phyloP scores from a whole-genome alignment of 345 rosid genomes.

The Eucalyptus decipiens region DNA sequence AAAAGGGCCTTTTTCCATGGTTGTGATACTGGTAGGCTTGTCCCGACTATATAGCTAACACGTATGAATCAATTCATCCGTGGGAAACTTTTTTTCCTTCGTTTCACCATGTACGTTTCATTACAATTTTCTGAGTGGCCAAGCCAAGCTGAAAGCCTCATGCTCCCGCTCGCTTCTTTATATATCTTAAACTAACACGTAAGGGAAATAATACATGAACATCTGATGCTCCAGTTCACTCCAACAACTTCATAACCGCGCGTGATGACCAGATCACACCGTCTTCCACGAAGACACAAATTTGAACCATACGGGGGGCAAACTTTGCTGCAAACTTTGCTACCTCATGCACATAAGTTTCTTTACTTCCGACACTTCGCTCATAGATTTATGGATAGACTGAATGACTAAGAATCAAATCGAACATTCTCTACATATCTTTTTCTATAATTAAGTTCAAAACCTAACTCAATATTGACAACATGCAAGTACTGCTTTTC shows the following conservation, averaged over 20 bases:
- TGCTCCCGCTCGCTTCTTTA: background rate
- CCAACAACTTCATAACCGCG: background rate
- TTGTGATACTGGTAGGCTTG: background rate
- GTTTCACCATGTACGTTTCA: background rate
- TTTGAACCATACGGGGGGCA: background rate
- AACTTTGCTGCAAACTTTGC: background rate
- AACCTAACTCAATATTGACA: accelerated
- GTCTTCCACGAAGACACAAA: background rate
- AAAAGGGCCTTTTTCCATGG: background rate
- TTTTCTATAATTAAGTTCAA: background rate
- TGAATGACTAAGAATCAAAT: background rate
- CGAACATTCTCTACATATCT: background rate
- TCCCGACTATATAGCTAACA: background rate
- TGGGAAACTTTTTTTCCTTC: background rate
- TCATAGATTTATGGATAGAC: background rate
- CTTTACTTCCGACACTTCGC: background rate
- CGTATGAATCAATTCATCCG: background rate
- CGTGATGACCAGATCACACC: background rate
- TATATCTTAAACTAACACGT: background rate
- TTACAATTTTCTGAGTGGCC: background rate
- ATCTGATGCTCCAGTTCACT: background rate
- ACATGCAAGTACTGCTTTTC: background rate
- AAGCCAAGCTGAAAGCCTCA: background rate
- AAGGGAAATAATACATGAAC: background rate
- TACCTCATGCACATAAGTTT: background rate